These are phyloP conservation scores for Calonectria fujianensis DNA, from an alignment of 2,329 filamentous ascomycete genomes.

Conservation along the genomic window DNA sequence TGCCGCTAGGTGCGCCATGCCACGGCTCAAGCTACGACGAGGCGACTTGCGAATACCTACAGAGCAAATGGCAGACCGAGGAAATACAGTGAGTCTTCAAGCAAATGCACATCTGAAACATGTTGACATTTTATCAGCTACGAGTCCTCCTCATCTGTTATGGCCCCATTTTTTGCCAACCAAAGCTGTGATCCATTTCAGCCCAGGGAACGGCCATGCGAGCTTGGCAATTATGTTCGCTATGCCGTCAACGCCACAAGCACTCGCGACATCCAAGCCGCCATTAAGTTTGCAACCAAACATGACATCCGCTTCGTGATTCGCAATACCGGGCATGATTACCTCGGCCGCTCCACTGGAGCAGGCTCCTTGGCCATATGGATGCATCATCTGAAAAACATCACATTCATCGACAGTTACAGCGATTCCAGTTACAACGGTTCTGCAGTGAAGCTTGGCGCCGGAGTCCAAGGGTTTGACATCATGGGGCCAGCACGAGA, in stretches of 20 bases:
- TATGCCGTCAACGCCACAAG: constrained; percentile 62
- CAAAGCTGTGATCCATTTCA: constrained; percentile 62
- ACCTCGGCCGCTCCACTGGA: constrained; percentile 61
- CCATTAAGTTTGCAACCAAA: constrained; percentile 61
- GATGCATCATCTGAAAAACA: constrained; percentile 64
- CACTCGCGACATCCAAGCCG: constrained; percentile 56
- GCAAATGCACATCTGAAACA: neutral
- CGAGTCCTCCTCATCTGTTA: constrained; percentile 62
- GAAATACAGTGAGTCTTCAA: constrained; percentile 59
- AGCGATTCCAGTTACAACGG: constrained; percentile 68
- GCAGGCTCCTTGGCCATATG: constrained; percentile 62
- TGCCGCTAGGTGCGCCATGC: constrained; percentile 62
- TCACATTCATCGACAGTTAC: constrained; percentile 62
- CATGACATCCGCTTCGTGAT: constrained; percentile 62
- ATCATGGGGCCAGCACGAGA: constrained; percentile 62
- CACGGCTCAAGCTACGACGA: constrained; percentile 69
- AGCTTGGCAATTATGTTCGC: constrained; percentile 64
- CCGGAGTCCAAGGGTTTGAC: constrained; percentile 71
- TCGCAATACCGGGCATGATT: constrained; percentile 59
- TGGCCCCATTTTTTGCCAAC: constrained; percentile 63
- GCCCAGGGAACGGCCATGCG: constrained; percentile 62
- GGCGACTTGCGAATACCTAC: constrained; percentile 63
- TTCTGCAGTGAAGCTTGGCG: constrained; percentile 70
- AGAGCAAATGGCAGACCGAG: constrained; percentile 58
- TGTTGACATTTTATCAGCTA: neutral